These are phyloP conservation scores for Fusarium oligoseptatum DNA, from an alignment of 2,329 filamentous ascomycete genomes.

Conservation along the genomic window DNA sequence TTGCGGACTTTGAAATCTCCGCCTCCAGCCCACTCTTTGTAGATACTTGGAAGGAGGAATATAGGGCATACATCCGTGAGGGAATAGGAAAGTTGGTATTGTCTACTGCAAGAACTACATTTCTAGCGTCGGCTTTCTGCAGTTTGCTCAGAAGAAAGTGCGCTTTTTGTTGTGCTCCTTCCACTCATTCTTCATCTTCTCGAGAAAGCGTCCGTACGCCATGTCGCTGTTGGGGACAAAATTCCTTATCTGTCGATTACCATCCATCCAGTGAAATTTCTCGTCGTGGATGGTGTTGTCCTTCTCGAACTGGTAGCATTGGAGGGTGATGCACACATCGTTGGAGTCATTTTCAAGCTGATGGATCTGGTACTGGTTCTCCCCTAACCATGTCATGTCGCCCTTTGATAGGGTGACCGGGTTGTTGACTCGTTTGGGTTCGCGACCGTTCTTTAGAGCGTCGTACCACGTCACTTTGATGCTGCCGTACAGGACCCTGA, in stretches of 20 bases:
- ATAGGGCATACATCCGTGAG: too few relatives aligned
- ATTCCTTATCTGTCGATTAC: background rate
- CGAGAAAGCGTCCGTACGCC: background rate
- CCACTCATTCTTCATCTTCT: background rate
- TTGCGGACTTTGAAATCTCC: background rate
- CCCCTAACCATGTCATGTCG: background rate
- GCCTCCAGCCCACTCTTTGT: background rate
- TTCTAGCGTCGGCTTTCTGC: too few relatives aligned
- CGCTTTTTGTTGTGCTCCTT: too few relatives aligned
- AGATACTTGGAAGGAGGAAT: too few relatives aligned
- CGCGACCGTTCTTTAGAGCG: background rate
- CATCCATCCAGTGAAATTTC: background rate
- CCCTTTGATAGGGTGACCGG: background rate
- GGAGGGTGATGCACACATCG: slow-evolving; percentile 1
- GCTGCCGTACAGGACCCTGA: slow-evolving; percentile 1
- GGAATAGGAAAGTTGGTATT: too few relatives aligned
- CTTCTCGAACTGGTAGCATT: slow-evolving; percentile 4
- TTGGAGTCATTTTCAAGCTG: background rate
- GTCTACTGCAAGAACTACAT: too few relatives aligned
- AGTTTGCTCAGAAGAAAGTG: too few relatives aligned
- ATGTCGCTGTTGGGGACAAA: background rate
- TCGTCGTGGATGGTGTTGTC: background rate
- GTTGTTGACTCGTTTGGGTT: background rate
- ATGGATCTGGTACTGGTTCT: slow-evolving; percentile 3
- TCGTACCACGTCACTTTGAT: background rate